phyloP scores from a whole-genome alignment of 2,329 filamentous ascomycete species.

The Xylariaceae sp. region DNA sequence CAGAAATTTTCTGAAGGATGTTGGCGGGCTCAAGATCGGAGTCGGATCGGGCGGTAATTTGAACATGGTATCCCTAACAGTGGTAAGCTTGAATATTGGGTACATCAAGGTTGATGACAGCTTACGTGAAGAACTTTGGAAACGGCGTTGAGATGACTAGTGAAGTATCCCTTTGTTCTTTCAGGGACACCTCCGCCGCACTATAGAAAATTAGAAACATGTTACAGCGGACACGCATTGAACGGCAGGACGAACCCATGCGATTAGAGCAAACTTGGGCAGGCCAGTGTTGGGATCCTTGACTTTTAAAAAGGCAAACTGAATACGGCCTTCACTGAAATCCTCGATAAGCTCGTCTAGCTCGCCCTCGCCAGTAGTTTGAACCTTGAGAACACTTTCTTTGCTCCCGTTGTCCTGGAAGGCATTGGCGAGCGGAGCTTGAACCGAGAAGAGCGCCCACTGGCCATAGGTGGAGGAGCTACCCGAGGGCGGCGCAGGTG shows the following conservation, averaged over 20 bases:
- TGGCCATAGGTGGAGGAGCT: conserved; percentile 79
- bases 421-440: conserved; percentile 85
- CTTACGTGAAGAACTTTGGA: conserved; percentile 76
- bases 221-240: neutral
- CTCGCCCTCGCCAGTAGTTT: conserved; percentile 90
- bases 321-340: conserved; percentile 92
- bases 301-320: conserved; percentile 95
- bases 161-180: conserved; percentile 97
- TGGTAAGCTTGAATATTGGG: conserved; percentile 6
- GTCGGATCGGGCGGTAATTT: conserved; percentile 92
- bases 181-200: conserved; percentile 98
- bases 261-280: conserved; percentile 89
- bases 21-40: conserved; percentile 80
- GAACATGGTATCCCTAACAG: conserved; percentile 81
- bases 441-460: conserved; percentile 93
- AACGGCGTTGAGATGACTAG: conserved; percentile 84
- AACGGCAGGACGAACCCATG: conserved; percentile 57
- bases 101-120: conserved; percentile 1
- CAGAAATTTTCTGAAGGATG: conserved; percentile 89
- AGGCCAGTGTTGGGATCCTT: conserved; percentile 88
- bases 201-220: conserved; percentile 27
- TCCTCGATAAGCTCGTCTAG: conserved; percentile 87
- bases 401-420: conserved; percentile 85
- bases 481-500: conserved; percentile 40
- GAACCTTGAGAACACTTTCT: conserved; percentile 93